Evolutionary conservation across 768 basidiomycete species (phyloP).

Genomic region (Asterophora lycoperdoides): DNA sequence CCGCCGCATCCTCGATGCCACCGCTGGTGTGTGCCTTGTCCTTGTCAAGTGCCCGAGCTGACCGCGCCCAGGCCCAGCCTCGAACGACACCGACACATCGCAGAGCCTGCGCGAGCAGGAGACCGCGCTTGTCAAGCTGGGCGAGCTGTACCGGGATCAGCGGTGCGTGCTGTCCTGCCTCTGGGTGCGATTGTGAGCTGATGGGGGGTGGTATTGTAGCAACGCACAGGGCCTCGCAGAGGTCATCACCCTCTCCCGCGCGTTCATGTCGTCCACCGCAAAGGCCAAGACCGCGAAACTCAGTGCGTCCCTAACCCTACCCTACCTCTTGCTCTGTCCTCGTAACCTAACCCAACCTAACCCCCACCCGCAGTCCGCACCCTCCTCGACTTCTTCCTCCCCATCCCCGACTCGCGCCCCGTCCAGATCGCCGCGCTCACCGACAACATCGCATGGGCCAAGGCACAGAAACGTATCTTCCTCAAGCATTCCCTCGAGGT

Average conservation of each 20-base stretch:
- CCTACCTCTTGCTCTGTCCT: background rate
- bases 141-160: constrained; percentile 81
- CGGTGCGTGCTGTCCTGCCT: constrained; percentile 40
- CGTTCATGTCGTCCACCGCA: constrained; percentile 90
- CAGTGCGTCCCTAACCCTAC: constrained; percentile 46
- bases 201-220: constrained; percentile 42
- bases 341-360: too few relatives aligned
- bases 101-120: constrained; percentile 77
- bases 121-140: constrained; percentile 77
- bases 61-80: constrained; percentile 21
- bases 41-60: too few relatives aligned
- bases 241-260: constrained; percentile 76
- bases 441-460: constrained; percentile 93
- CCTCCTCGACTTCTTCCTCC: constrained; percentile 82
- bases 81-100: constrained; percentile 42
- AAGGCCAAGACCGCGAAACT: constrained; percentile 98
- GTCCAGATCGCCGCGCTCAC: constrained; percentile 81
- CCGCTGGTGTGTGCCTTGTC: constrained; percentile 27
- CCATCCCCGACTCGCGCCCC: constrained; percentile 69
- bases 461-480: constrained; percentile 89
- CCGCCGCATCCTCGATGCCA: constrained; percentile 55
- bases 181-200: background rate
- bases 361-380: constrained; percentile 65
- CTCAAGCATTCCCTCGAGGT: constrained; percentile 92
- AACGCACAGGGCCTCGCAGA: constrained; percentile 83